These are phyloP conservation scores for Starmerella stigmatis DNA, from an alignment of 805 yeast species.

Conservation along the genomic window DNA sequence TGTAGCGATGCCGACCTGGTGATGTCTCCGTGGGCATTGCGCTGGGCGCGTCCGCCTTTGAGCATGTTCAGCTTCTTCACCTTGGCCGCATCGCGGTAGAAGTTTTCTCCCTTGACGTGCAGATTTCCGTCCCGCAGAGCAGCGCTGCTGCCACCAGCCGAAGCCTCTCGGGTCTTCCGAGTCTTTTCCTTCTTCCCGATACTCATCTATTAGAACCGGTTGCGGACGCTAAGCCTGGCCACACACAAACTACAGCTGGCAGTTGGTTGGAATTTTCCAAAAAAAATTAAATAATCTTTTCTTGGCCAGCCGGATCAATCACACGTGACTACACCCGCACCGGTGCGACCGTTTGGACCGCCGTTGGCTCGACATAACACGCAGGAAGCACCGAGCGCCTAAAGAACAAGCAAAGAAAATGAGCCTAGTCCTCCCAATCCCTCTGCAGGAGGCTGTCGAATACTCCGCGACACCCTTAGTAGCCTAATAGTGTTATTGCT, in stretches of 20 bases:
- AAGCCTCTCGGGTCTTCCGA: slow-evolving; percentile 65
- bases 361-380: too few relatives aligned
- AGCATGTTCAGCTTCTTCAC: slow-evolving; percentile 87
- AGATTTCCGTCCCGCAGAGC: slow-evolving; percentile 70
- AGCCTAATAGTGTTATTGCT: too few relatives aligned
- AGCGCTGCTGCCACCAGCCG: slow-evolving; percentile 13
- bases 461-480: too few relatives aligned
- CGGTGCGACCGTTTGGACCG: too few relatives aligned
- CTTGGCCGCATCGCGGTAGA: slow-evolving; percentile 82
- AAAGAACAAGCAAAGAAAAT: too few relatives aligned
- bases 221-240: neutral
- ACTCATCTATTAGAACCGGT: slow-evolving; percentile 52
- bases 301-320: neutral
- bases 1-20: slow-evolving; percentile 81
- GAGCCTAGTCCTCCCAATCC: too few relatives aligned
- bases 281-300: slow-evolving; percentile 7
- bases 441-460: too few relatives aligned
- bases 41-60: slow-evolving; percentile 76
- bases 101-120: slow-evolving; percentile 92
- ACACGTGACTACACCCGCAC: too few relatives aligned
- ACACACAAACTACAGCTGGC: neutral
- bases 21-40: slow-evolving; percentile 81
- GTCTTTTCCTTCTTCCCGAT: slow-evolving; percentile 82
- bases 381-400: too few relatives aligned
- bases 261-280: slow-evolving; percentile 5